Evolutionary conservation across 2,329 filamentous ascomycete genomes (phyloP), one percentile per base, ranked within the genome.

Genomic region (Hirsutella thompsonii): DNA sequence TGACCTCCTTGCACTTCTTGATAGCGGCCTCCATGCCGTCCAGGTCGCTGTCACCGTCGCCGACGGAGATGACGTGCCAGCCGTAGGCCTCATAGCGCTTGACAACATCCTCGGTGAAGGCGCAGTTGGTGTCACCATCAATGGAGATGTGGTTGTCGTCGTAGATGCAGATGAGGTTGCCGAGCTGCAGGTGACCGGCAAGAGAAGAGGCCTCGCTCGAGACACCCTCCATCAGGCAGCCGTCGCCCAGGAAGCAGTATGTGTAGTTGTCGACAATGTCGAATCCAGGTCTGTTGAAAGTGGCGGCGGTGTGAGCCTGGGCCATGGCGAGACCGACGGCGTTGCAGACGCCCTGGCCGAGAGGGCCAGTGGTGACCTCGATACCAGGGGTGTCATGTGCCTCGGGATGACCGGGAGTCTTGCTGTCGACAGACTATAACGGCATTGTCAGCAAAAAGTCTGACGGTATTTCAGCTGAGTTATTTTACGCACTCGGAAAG

Each of bases 81-180:
- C 89, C 92, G 66, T 95, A 98, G 46, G 92, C 64, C 72, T 96
- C 87, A 65, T 96, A 96, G 59, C 90, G 81, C 78, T 93, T 92
- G 56, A 74, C 64, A 46, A 96, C 90, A 55, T 98, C 89, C 72
- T 98, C 92, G 46, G 92, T 98, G 74, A 98, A 96, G 52, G 92
- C 83, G 59, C 78, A 81, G 70, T 92, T 92, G 69, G 84, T 96
- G 74, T 94, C 83, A 66, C 92, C 92, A 60, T 98, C 92, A 60
- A 80, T 81, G 56, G 75, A 94, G 61, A 98, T 96, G 66, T 94
- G 84, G 79, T 98, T 98, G 75, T 98, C 92, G 61, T 98, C 92
- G 67, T 90, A 98, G 68, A 98, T 76, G 66, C 78, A 80, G 67
- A 96, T 96, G 59, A 98, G 74, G 76, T 96, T 98, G 62, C 90